Evolutionary conservation across 78 protist genomes (phyloP).

Genomic region (Tieghemostelium lacteum): DNA sequence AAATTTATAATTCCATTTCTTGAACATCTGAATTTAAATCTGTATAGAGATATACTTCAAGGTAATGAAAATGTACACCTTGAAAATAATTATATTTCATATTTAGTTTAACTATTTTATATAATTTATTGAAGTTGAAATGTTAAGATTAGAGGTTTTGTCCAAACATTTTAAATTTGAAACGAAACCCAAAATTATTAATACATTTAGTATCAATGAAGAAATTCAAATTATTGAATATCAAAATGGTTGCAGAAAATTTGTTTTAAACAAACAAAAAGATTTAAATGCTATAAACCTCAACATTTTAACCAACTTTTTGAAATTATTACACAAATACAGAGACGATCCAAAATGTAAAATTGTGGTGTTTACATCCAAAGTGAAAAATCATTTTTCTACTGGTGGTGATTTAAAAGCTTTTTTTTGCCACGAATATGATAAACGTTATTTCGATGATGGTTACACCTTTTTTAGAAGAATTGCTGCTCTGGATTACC

Average conservation of each 20-base stretch:
- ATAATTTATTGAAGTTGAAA: too few relatives aligned
- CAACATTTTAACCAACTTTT: neutral
- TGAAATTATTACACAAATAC: neutral
- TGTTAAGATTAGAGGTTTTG: neutral
- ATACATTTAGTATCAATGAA: neutral
- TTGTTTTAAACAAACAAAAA: too few relatives aligned
- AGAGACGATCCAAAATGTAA: neutral
- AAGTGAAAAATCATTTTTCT: neutral
- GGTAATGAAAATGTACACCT: too few relatives aligned
- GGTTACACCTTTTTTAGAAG: neutral
- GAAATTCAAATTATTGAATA: neutral
- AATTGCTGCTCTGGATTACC: neutral
- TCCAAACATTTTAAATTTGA: neutral
- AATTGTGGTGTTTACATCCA: neutral
- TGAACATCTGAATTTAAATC: too few relatives aligned
- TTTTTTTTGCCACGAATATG: neutral
- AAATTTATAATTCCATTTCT: too few relatives aligned
- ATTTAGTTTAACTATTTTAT: too few relatives aligned
- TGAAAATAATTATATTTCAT: too few relatives aligned
- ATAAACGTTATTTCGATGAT: neutral
- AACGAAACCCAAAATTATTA: too few relatives aligned
- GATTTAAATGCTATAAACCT: too few relatives aligned
- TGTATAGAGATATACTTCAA: too few relatives aligned
- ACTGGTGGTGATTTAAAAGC: neutral
- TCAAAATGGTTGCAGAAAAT: neutral